Conservation (phyloP, 2,329 filamentous ascomycete species). For the Cercospora berteroae region DNA sequence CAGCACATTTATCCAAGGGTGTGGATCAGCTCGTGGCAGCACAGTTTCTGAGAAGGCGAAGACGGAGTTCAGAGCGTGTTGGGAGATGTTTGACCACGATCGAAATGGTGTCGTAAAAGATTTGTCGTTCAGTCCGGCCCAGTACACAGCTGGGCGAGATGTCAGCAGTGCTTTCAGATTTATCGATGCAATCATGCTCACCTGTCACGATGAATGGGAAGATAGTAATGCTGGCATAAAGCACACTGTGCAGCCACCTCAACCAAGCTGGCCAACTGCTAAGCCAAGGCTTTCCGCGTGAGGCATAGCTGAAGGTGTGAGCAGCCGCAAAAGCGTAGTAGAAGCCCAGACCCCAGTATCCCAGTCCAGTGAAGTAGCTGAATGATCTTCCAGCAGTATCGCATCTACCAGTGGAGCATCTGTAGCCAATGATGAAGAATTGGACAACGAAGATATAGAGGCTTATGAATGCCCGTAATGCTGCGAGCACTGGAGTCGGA, state of each 20-base stretch:
- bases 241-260: conserved; percentile 42
- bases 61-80: conserved; percentile 70
- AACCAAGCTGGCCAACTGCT: conserved; percentile 40
- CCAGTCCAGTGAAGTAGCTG: conserved; percentile 79
- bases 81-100: conserved; percentile 62
- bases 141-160: conserved; percentile 43
- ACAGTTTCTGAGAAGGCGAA: conserved; percentile 76
- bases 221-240: conserved; percentile 45
- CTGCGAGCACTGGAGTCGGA: conserved; percentile 62
- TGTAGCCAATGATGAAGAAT: conserved; percentile 67
- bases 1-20: conserved; percentile 64
- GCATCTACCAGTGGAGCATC: conserved; percentile 56
- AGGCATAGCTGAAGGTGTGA: conserved; percentile 67
- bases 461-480: conserved; percentile 50
- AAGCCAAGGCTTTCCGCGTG: conserved; percentile 40
- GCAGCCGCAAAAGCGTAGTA: conserved; percentile 68
- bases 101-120: conserved; percentile 39
- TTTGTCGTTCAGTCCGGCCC: conserved; percentile 40
- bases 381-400: conserved; percentile 57
- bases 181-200: too few relatives aligned
- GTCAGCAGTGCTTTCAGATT: too few relatives aligned
- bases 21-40: conserved; percentile 62
- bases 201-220: conserved; percentile 48
- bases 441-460: conserved; percentile 70
- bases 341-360: conserved; percentile 79